A percentile compares a stretch with the other conserved stretches of the same genome.
phyloP scores from a whole-genome alignment of 2,329 filamentous ascomycete species.

The Alternaria alternata region DNA sequence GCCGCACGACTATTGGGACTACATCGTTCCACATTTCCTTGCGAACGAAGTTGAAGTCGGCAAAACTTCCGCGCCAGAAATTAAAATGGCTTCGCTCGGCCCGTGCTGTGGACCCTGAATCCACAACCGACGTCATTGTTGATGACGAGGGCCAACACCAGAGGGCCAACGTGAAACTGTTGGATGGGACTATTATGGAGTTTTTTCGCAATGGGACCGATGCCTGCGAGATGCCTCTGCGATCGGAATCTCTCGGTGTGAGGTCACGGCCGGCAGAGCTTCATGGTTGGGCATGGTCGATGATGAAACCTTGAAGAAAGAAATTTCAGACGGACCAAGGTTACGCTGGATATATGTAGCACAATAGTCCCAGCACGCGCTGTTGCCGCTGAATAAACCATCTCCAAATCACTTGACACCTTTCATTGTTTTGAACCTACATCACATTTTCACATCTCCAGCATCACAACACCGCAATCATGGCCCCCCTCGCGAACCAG shows the following conservation, averaged over 20 bases:
- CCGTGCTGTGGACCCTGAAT: constrained; percentile 33
- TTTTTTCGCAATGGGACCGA: constrained; percentile 22
- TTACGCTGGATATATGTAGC: constrained; percentile 14
- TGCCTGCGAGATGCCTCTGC: constrained; percentile 27
- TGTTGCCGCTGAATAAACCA: background rate
- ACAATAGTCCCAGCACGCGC: constrained; percentile 5
- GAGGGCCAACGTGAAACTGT: constrained; percentile 38
- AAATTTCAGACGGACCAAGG: constrained; percentile 12
- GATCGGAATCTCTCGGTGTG: constrained; percentile 17
- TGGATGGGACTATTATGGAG: constrained; percentile 38
- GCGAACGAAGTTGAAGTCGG: background rate
- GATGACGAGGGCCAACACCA: constrained; percentile 22
- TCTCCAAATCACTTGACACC: background rate
- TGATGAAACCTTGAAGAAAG: constrained; percentile 21
- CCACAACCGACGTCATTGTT: constrained; percentile 42
- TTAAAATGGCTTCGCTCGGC: constrained; percentile 15
- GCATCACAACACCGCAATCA: constrained; percentile 22
- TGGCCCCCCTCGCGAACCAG: constrained; percentile 42
- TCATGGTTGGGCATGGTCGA: constrained; percentile 8
- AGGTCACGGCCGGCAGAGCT: constrained; percentile 19
- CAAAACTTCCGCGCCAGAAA: constrained; percentile 19
- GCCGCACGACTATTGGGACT: constrained; percentile 17
- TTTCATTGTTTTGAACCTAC: background rate
- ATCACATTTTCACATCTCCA: background rate
- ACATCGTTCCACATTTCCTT: constrained; percentile 5